Evolutionary conservation across 352 stramenopile species (phyloP), one percentile per base, ranked within the genome.

Genomic region (Phytophthora europaea): DNA sequence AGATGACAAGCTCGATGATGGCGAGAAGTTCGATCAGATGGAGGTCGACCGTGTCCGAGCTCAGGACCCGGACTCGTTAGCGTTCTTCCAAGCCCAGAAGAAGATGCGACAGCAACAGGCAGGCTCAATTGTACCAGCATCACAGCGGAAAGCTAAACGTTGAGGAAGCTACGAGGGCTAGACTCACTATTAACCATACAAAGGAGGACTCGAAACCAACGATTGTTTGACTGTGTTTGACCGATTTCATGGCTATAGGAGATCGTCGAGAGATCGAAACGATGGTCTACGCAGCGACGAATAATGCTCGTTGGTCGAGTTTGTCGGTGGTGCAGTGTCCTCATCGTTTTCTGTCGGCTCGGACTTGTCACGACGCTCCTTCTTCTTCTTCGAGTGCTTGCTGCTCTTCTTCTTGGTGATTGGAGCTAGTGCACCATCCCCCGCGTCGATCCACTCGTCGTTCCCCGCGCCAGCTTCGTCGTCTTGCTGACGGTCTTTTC

Each of bases 1-100:
- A 23, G 82, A 91, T 31, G 91, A 98, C 75, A 88, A 93, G 45
- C 77, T 98, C 4, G 94, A 98, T 64, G 93, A 98, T 61, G 89
- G 91, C 36, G 94, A 98, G 74, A 89, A 96, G 65, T 98, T 98
- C 48, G 93, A 98, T 31, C 88, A 95, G 62, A 92, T 98, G 83
- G 93, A 98, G 70, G 72, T 97, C 4, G 91, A 98, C 12, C 87
- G 93, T 38, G 78, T 98, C 9, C 73, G 81, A n/a, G 80, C 85
- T 2, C 83, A 98, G 65, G 91, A 98, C 64, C 93, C 93, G 0
- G 92, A 98, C 73, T 95, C 87, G 34, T 75, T 98, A 16, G 93
- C 95, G 4, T 98, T 98, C 64, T 98, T 98, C 79, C 91, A 97
- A 73, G 91, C 88, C 7, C 87, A 95, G 54, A 94, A 94, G 77